phyloP scores from a whole-genome alignment of 768 basidiomycete species.

The Chlorophyllum brunneum region DNA sequence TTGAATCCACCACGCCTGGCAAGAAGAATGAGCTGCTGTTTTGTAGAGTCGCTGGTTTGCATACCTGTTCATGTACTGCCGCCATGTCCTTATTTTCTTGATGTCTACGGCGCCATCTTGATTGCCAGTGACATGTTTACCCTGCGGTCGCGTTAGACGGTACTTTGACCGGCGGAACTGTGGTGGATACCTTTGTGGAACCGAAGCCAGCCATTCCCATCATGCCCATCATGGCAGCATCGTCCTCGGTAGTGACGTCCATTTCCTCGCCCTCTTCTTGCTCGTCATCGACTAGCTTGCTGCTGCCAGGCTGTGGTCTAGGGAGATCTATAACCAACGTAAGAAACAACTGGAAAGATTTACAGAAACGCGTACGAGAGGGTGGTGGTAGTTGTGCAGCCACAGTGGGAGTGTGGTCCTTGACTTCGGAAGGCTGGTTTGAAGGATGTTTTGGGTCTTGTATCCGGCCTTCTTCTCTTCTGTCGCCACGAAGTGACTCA shows the following conservation, averaged over 20 bases:
- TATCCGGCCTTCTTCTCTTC: slow-evolving; percentile 29
- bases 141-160: slow-evolving; percentile 35
- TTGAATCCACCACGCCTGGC: slow-evolving; percentile 75
- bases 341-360: no score
- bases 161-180: not conserved
- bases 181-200: slow-evolving; percentile 68
- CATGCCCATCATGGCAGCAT: slow-evolving; percentile 79
- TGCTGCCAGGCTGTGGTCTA: not conserved
- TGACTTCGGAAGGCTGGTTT: slow-evolving; percentile 31
- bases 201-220: slow-evolving; percentile 92
- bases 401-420: slow-evolving; percentile 25
- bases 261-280: slow-evolving; percentile 45
- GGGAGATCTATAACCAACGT: not conserved
- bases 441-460: slow-evolving; percentile 32
- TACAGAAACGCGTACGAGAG: not conserved
- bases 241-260: slow-evolving; percentile 61
- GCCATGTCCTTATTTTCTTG: slow-evolving; percentile 88
- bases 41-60: slow-evolving; percentile 14
- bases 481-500: slow-evolving; percentile 23
- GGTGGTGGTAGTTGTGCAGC: slow-evolving; percentile 11
- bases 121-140: slow-evolving; percentile 77
- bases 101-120: slow-evolving; percentile 64
- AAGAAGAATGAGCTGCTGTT: not conserved
- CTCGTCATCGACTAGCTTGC: slow-evolving; percentile 32
- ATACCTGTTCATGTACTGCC: slow-evolving; percentile 97